Conservation (phyloP, 129 eudicot species). For the Gnaphalium uliginosum region DNA sequence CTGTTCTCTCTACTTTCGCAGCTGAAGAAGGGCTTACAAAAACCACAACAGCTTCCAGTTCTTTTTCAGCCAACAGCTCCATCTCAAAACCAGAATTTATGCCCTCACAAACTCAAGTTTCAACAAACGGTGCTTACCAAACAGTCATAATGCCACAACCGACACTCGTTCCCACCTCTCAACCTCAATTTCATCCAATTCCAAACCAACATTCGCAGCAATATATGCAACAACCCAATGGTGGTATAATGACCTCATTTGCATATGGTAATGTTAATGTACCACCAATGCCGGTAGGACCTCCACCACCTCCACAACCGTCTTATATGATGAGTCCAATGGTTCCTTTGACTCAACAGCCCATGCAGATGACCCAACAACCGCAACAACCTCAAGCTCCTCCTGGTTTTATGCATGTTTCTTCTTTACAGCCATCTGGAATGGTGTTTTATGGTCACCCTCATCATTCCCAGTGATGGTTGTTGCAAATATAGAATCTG, state of each 20-base stretch:
- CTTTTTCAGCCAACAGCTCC: slow-evolving; percentile 36
- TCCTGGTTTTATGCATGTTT: slow-evolving; percentile 56
- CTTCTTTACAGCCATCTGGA: slow-evolving; percentile 59
- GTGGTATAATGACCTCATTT: slow-evolving; percentile 47
- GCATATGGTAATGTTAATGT: slow-evolving; percentile 42
- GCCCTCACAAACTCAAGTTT: slow-evolving; percentile 35
- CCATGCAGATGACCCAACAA: slow-evolving; percentile 45
- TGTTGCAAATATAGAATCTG: background rate
- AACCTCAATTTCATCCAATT: slow-evolving; percentile 57
- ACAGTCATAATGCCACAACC: slow-evolving; percentile 48
- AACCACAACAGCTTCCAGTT: slow-evolving; percentile 37
- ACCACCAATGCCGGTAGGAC: slow-evolving; percentile 52
- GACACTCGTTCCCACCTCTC: slow-evolving; percentile 42
- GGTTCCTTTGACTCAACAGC: slow-evolving; percentile 61
- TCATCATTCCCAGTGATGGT: slow-evolving; percentile 51
- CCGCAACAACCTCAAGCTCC: slow-evolving; percentile 37
- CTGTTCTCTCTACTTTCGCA: slow-evolving; percentile 89
- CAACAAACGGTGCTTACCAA: slow-evolving; percentile 54
- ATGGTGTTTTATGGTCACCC: slow-evolving; percentile 72
- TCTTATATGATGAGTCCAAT: slow-evolving; percentile 69
- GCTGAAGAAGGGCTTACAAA: slow-evolving; percentile 69
- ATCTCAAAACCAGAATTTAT: slow-evolving; percentile 42
- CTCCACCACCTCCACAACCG: slow-evolving; percentile 59
- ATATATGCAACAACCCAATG: slow-evolving; percentile 63
- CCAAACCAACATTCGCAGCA: slow-evolving; percentile 55